phyloP scores from a whole-genome alignment of 805 yeast species.

The Candida succiphila region DNA sequence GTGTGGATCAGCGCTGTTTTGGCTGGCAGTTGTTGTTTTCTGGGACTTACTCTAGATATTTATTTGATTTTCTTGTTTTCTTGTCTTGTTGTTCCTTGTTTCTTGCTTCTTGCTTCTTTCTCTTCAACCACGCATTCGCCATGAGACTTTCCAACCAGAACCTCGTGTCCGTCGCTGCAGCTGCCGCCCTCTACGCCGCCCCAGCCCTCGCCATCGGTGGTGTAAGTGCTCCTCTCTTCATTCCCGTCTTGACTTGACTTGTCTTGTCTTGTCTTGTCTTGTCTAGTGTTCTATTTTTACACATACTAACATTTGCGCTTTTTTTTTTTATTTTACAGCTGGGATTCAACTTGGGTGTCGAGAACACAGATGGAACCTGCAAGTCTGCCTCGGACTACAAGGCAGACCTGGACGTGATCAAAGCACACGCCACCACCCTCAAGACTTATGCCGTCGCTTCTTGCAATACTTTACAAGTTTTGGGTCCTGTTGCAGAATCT shows the following conservation, averaged over 20 bases:
- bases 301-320: too few species aligned
- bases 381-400: slow-evolving; percentile 64
- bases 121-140: too few species aligned
- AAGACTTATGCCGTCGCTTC: slow-evolving; percentile 91
- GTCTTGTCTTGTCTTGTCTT: neutral
- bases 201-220: slow-evolving; percentile 15
- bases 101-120: too few species aligned
- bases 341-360: slow-evolving; percentile 82
- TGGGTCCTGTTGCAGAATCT: slow-evolving; percentile 80
- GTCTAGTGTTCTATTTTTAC: too few species aligned
- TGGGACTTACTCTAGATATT: too few species aligned
- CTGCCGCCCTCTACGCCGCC: slow-evolving; percentile 9
- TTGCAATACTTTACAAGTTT: slow-evolving; percentile 76
- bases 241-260: neutral
- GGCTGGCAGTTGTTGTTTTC: too few species aligned
- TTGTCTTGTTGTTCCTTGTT: too few species aligned
- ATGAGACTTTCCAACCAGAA: too few species aligned
- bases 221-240: slow-evolving; percentile 3
- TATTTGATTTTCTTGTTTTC: too few species aligned
- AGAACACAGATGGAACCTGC: slow-evolving; percentile 66
- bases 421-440: slow-evolving; percentile 51
- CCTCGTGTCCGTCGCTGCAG: too few species aligned
- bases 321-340: slow-evolving; percentile 14
- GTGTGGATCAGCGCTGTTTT: too few species aligned
- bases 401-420: slow-evolving; percentile 52